Evolutionary conservation across 257 asterid genomes (phyloP), one percentile per base, ranked within the genome.

Genomic region (Parsonsia alboflavescens): DNA sequence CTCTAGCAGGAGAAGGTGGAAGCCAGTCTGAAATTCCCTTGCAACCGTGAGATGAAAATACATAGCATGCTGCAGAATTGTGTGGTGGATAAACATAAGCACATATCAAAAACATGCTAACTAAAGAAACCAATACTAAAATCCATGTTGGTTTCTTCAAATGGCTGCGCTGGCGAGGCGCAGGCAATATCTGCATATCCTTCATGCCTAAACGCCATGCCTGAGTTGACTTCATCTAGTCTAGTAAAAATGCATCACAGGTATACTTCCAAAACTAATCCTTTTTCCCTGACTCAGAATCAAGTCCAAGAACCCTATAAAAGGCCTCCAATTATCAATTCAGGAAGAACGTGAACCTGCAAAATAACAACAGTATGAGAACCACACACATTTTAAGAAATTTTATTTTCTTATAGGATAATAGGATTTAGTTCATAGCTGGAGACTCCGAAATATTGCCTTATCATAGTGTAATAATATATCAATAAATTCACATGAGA

Each of bases 71-170:
- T 59, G 92, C 85, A 71, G 96, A 91, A 74, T 79, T 86, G 63
- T 84, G 91, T 21, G 98, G 96, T 72, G 98, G 99, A 86, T 91
- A 92, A 63, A 92, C 84, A 78, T 95, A 95, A 59, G 96, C 98
- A 71, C 91, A 89, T 56, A 95, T 85, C 72, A 95, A 86, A 88
- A 95, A 91, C 88, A 92, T 80, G 82, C 96, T 84, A 74, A 95
- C 96, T 82, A 95, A 79, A 50, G 94, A 90, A 79, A 95, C 89
- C 94, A 95, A 79, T 48, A 90, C 81, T 30, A 95, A 87, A 75
- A 95, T 91, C 99, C 99, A 93, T 36, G 91, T 95, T 63, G 97
- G 99, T 87, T 93, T 95, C 87, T 85, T 91, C 74, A 87, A 75
- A 64, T 87, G 99, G 79, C 87, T 75, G 21, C 96, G 97, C 79